Base-by-base conservation (phyloP, 2,329 filamentous ascomycete species). In the Amauroascus verrucosus region DNA sequence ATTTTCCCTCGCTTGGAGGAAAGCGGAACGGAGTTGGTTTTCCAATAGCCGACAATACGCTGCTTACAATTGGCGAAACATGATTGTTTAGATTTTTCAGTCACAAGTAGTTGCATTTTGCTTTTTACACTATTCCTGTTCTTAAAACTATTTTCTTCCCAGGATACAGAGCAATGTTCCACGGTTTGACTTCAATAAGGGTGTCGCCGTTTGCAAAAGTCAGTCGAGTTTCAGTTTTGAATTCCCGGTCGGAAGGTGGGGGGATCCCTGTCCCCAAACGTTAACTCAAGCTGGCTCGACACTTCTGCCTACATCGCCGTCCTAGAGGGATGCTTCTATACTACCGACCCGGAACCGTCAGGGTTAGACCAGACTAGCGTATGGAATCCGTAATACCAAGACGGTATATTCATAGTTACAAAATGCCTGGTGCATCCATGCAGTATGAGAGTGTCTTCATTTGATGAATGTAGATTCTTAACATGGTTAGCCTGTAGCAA, bases 161-260 rank as follows among this genome's bases (percentile, higher is more conserved):
- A 37, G n/a, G 6, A 16, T 16, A 4, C 5, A 37, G 4, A 14
- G 33, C 33, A 16, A n/a, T n/a, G n/a, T n/a, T n/a, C n/a, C n/a
- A n/a, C n/a, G n/a, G n/a, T n/a, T n/a, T n/a, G n/a, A n/a, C n/a
- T n/a, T n/a, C n/a, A 5, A 5, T 3, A 37, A 37, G 4, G 11
- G n/a, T 13, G 3, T 37, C 33, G 4, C 3, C 33, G 4, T 13
- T 13, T 20, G 3, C 32, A 33, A 46, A 46, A 8, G 41, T 52
- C 50, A 52, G 50, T 46, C 50, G 50, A 38, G 50, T 52, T 52
- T 52, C 41, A 52, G 14, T 22, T 40, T 45, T 51, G 48, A 48
- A 49, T 47, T 43, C 55, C 18, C 47, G 45, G 33, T 20, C 43
- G 48, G 26, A 44, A 38, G 46, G 48, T 26, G 35, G 35, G 47